Conservation (phyloP, 768 basidiomycete species). For the Daedaleopsis sinensis region DNA sequence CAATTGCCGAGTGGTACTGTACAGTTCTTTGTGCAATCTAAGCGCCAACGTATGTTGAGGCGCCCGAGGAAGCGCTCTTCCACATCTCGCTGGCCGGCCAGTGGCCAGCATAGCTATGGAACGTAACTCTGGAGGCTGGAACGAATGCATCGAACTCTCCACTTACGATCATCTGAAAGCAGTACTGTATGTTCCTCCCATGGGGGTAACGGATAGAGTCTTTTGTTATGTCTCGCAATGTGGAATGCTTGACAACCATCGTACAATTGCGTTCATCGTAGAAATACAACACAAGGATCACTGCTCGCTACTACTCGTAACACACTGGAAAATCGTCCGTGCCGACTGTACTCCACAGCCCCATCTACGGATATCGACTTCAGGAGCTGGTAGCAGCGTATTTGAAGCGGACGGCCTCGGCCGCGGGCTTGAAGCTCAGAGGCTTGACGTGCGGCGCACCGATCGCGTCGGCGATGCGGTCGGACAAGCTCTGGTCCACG, state of each 20-base stretch:
- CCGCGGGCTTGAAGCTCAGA: conserved; percentile 60
- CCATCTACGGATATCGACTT: background rate
- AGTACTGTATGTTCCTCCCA: too few relatives aligned
- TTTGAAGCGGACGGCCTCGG: conserved; percentile 57
- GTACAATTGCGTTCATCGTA: background rate
- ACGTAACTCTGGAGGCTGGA: too few relatives aligned
- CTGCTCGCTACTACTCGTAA: background rate
- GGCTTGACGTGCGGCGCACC: conserved; percentile 60
- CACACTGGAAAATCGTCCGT: background rate
- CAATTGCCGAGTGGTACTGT: conserved; percentile 29
- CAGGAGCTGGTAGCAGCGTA: conserved; percentile 5
- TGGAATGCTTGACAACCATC: too few relatives aligned
- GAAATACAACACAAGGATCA: background rate
- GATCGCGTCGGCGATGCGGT: conserved; percentile 79
- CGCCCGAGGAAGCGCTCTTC: too few relatives aligned
- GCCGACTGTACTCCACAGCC: background rate
- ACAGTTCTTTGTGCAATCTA: conserved; percentile 33
- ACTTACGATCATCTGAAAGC: too few relatives aligned
- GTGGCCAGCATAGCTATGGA: too few relatives aligned
- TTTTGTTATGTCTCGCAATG: background rate
- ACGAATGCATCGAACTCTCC: too few relatives aligned
- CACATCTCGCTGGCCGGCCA: too few relatives aligned
- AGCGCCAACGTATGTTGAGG: too few relatives aligned
- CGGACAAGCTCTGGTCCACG: conserved; percentile 73
- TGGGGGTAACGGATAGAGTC: too few relatives aligned